Percentiles rank a stretch among this genome's conserved stretches.
These are phyloP conservation scores for Juglanconis juglandina DNA, from an alignment of 2,329 filamentous ascomycete genomes.

Conservation along the genomic window DNA sequence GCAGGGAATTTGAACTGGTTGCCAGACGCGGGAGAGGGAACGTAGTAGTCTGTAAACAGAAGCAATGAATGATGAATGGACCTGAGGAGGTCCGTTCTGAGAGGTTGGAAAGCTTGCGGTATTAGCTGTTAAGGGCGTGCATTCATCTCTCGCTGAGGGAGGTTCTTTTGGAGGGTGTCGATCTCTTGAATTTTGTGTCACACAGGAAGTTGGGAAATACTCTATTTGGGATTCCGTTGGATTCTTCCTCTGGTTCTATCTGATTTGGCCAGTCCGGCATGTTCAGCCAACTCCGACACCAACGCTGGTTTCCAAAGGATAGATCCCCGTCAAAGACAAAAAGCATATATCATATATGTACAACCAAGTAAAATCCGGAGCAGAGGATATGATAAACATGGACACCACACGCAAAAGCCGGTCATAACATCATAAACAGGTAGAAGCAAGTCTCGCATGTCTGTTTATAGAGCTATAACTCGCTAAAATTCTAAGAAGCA, in stretches of 20 bases:
- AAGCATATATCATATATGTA: background rate
- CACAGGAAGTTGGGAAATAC: background rate
- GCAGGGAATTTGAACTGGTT: no score
- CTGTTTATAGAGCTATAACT: background rate
- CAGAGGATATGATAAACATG: background rate
- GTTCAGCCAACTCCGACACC: background rate
- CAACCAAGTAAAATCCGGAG: background rate
- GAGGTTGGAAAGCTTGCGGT: no score
- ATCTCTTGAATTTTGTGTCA: no score
- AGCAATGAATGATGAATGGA: no score
- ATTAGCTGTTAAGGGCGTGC: no score
- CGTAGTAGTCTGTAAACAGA: no score
- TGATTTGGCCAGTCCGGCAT: background rate
- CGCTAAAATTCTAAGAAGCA: constrained; percentile 8
- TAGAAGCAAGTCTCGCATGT: background rate
- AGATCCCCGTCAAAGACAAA: background rate
- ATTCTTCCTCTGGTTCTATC: background rate
- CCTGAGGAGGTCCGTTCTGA: no score
- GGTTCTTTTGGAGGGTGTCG: no score
- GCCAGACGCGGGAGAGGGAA: no score
- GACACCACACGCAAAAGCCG: background rate
- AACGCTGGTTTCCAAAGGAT: background rate
- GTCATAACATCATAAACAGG: background rate
- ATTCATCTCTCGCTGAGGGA: no score
- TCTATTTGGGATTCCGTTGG: background rate